A percentile compares a stretch with the other conserved stretches of the same genome.
phyloP scores from a whole-genome alignment of 2,329 filamentous ascomycete species.

The Harringtonia lauricola region DNA sequence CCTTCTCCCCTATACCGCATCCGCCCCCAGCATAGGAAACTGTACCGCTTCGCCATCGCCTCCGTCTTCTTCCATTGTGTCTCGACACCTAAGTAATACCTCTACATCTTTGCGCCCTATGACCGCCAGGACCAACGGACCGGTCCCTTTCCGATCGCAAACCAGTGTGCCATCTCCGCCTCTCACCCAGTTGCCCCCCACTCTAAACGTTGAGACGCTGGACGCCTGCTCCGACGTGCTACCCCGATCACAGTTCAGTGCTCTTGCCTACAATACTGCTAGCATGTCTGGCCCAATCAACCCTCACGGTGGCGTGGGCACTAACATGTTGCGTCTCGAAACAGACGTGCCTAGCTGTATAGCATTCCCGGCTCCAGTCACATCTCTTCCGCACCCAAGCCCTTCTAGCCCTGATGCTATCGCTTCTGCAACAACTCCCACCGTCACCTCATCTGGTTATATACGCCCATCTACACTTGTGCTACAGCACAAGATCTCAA shows the following conservation, averaged over 20 bases:
- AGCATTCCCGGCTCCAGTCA: background rate
- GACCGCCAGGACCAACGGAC: background rate
- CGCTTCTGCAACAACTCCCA: background rate
- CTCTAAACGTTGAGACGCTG: no score
- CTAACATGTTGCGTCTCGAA: conserved; percentile 7
- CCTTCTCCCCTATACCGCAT: background rate
- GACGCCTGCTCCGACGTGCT: background rate
- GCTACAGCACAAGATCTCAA: conserved; percentile 28
- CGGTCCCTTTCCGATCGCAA: conserved; percentile 16
- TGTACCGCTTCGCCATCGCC: background rate
- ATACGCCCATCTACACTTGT: conserved; percentile 15
- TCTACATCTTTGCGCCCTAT: background rate
- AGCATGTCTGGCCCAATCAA: background rate
- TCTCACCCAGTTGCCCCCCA: conserved; percentile 10
- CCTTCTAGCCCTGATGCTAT: conserved; percentile 1
- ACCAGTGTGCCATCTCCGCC: conserved; percentile 21
- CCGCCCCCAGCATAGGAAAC: background rate
- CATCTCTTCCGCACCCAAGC: conserved; percentile 2
- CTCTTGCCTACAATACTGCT: no score
- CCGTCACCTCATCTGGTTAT: conserved; percentile 9
- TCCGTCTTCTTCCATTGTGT: no score
- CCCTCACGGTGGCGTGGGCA: background rate
- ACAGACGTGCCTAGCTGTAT: conserved; percentile 3
- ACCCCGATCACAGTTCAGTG: no score
- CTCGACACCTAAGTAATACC: background rate